These are phyloP conservation scores for Paramecium bursaria DNA, from an alignment of 73 alveolate species.

Conservation along the genomic window DNA sequence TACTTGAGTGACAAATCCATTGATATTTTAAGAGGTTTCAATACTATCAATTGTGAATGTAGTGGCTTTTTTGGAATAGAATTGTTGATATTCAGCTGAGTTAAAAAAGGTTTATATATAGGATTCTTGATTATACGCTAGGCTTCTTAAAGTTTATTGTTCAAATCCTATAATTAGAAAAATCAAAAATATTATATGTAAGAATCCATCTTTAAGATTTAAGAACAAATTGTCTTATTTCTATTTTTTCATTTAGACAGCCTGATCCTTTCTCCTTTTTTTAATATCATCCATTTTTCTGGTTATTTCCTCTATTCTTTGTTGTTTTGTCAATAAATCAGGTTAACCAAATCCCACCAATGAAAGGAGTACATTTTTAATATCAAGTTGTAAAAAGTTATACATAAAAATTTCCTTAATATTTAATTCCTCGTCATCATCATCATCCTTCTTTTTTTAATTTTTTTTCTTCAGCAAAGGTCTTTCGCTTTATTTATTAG, in stretches of 20 bases:
- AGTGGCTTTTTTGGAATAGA: background rate
- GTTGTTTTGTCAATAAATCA: conserved; percentile 25
- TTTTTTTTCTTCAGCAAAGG: background rate
- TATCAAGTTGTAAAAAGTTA: conserved; percentile 24
- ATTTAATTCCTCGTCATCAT: conserved; percentile 18
- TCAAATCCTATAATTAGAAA: conserved; percentile 33
- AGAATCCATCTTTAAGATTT: conserved; percentile 38
- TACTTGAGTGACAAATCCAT: background rate
- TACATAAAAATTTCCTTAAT: conserved; percentile 20
- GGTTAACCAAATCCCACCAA: conserved; percentile 37
- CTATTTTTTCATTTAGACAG: background rate
- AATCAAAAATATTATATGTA: conserved; percentile 25
- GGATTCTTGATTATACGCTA: conserved; percentile 10
- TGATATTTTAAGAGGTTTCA: background rate
- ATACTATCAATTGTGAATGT: background rate
- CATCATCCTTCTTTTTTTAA: background rate
- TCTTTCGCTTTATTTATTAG: background rate
- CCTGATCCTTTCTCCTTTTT: background rate
- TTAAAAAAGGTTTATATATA: background rate
- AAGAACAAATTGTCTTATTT: conserved; percentile 12
- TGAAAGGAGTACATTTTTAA: conserved; percentile 7
- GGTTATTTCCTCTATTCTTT: conserved; percentile 15
- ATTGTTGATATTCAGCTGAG: background rate
- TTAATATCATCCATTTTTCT: conserved; percentile 8
- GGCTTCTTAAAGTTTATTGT: conserved; percentile 12